Evolutionary conservation across 176 grass and related monocot species (phyloP).

Genomic region (Metroxylon sagu): DNA sequence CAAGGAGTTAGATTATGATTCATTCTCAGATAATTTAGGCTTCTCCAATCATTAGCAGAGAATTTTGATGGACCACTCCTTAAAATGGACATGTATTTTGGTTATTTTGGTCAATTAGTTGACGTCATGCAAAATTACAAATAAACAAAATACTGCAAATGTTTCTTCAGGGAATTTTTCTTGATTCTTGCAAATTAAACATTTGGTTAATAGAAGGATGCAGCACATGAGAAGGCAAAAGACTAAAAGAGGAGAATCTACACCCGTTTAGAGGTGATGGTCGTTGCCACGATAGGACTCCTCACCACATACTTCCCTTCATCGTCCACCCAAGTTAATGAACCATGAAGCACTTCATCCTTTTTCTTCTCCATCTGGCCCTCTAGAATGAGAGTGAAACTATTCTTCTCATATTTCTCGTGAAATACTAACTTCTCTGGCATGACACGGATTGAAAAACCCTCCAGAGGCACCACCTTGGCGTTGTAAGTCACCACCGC

Average conservation of each 20-base stretch:
- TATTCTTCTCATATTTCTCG: slow-evolving; percentile 47
- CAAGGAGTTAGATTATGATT: too few relatives aligned
- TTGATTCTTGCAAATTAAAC: too few relatives aligned
- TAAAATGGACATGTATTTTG: too few relatives aligned
- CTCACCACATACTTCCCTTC: slow-evolving; percentile 60
- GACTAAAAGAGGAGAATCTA: background rate
- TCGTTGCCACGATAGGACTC: slow-evolving; percentile 67
- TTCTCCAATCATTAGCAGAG: too few relatives aligned
- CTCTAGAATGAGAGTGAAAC: slow-evolving; percentile 22
- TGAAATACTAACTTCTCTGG: slow-evolving; percentile 34
- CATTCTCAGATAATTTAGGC: too few relatives aligned
- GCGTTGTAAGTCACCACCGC: slow-evolving; percentile 42
- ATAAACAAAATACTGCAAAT: too few relatives aligned
- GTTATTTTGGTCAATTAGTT: too few relatives aligned
- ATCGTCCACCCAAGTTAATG: slow-evolving; percentile 70
- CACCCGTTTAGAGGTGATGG: slow-evolving; percentile 20
- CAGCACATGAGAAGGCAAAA: too few relatives aligned
- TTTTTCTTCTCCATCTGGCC: slow-evolving; percentile 30
- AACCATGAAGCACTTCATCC: slow-evolving; percentile 39
- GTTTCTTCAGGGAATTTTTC: too few relatives aligned
- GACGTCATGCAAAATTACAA: too few relatives aligned
- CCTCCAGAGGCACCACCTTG: slow-evolving; percentile 30
- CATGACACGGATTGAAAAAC: slow-evolving; percentile 32
- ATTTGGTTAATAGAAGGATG: too few relatives aligned
- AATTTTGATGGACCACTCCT: too few relatives aligned